These are phyloP conservation scores for Rhizopogon vinicolor DNA, from an alignment of 768 basidiomycete genomes.

Conservation along the genomic window DNA sequence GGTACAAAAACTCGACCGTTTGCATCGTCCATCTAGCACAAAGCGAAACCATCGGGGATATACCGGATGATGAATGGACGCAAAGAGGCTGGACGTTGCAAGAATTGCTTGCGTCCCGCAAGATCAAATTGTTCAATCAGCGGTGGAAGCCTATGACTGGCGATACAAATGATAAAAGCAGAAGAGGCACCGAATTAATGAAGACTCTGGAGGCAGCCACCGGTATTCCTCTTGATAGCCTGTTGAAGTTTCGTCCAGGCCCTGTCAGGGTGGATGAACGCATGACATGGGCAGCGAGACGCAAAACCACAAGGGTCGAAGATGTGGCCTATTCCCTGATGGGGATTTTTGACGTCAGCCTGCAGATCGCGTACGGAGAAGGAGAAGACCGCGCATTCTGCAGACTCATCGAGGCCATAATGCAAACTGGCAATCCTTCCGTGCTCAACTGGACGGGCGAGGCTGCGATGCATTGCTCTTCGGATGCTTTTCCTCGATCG, in stretches of 20 bases:
- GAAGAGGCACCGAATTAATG: too few species aligned
- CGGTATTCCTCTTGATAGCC: too few species aligned
- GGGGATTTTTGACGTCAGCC: too few species aligned
- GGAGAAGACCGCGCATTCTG: too few species aligned
- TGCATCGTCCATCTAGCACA: conserved; percentile 3
- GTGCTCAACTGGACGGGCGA: conserved; percentile 1
- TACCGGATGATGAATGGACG: not conserved
- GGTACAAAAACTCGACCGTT: conserved; percentile 8
- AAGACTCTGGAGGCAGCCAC: too few species aligned
- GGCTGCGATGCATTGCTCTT: too few species aligned
- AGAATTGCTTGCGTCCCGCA: not conserved
- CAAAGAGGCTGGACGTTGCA: not conserved
- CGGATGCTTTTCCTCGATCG: too few species aligned
- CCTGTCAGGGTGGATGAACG: not conserved
- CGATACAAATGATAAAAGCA: too few species aligned
- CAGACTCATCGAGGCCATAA: not conserved
- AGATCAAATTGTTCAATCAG: not conserved
- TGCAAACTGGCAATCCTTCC: not conserved
- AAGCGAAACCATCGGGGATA: too few species aligned
- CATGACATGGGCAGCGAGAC: conserved; percentile 10
- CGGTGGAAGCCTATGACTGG: not conserved
- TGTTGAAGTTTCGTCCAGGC: too few species aligned
- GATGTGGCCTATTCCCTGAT: too few species aligned
- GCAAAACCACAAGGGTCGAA: conserved; percentile 5
- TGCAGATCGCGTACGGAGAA: too few species aligned